A percentile compares a stretch with the other conserved stretches of the same genome.
Conservation (phyloP, 2,329 filamentous ascomycete species). For the Ophiostoma sp. region DNA sequence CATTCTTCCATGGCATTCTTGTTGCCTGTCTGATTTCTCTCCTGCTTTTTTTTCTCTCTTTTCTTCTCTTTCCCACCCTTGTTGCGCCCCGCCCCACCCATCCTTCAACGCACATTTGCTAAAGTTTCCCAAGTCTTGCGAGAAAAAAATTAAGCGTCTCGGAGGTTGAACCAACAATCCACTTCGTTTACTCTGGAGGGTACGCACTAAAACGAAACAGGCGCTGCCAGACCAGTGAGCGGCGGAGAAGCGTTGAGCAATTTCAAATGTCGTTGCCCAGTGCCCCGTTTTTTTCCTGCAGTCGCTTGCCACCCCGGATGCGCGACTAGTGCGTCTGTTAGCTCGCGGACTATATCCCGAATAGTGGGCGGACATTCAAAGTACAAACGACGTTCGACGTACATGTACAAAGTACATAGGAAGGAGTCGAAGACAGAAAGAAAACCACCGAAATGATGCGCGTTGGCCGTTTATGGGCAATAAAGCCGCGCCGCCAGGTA, state of each 20-base stretch:
- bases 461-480: neutral
- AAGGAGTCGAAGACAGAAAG: neutral
- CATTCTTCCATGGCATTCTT: neutral
- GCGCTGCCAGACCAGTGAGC: neutral
- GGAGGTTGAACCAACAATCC: neutral
- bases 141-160: slow-evolving; percentile 8
- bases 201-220: slow-evolving; percentile 14
- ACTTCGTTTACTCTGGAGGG: neutral
- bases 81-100: neutral
- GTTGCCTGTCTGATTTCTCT: neutral
- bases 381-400: neutral
- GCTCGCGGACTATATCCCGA: slow-evolving; percentile 19
- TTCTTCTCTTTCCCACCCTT: neutral
- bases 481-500: neutral
- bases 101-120: neutral
- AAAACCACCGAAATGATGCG: too few species aligned
- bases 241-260: slow-evolving; percentile 7
- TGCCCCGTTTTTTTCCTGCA: slow-evolving; percentile 16
- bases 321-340: slow-evolving; percentile 15
- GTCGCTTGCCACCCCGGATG: neutral
- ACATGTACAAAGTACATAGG: neutral
- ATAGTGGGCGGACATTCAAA: neutral
- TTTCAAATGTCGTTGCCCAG: neutral
- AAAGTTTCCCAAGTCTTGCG: neutral
- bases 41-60: neutral